Evolutionary conservation across 192 early-diverging fungal species (phyloP).

Genomic region (Podila verticillata): DNA sequence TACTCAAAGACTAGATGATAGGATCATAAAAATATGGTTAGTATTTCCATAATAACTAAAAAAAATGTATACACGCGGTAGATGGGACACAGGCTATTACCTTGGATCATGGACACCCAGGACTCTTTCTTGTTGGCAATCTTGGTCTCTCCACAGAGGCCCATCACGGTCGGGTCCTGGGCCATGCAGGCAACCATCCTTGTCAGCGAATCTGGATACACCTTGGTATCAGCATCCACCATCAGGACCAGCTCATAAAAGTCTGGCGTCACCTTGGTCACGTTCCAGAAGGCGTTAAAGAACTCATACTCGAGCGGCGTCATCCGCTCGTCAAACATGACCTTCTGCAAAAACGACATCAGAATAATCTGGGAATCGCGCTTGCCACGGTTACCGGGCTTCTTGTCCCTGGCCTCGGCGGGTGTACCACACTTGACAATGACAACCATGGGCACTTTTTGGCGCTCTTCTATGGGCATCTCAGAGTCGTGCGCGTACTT

Average conservation of each 20-base stretch:
- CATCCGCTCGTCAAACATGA: constrained; percentile 85
- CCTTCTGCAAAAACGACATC: constrained; percentile 91
- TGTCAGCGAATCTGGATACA: constrained; percentile 63
- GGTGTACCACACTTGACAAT: constrained; percentile 82
- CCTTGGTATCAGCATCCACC: constrained; percentile 77
- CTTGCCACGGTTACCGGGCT: constrained; percentile 90
- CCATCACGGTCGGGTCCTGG: constrained; percentile 67
- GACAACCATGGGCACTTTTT: constrained; percentile 74
- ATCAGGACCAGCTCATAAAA: constrained; percentile 79
- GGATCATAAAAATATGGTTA: constrained; percentile 1
- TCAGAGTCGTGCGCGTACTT: constrained; percentile 65
- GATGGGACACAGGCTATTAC: constrained; percentile 13
- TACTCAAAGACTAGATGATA: constrained; percentile 61
- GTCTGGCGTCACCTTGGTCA: constrained; percentile 75
- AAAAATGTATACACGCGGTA: not conserved
- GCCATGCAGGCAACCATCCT: constrained; percentile 66
- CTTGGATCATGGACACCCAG: constrained; percentile 75
- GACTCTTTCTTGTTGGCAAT: constrained; percentile 74
- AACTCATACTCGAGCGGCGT: constrained; percentile 82
- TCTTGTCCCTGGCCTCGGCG: constrained; percentile 68
- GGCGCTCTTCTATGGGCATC: constrained; percentile 53
- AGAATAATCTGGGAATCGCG: constrained; percentile 94
- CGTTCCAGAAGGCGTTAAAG: constrained; percentile 76
- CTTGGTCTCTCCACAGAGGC: constrained; percentile 74
- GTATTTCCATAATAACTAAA: not conserved